These are phyloP conservation scores for Fusarium nanum DNA, from an alignment of 2,329 filamentous ascomycete species.

Conservation along the genomic window DNA sequence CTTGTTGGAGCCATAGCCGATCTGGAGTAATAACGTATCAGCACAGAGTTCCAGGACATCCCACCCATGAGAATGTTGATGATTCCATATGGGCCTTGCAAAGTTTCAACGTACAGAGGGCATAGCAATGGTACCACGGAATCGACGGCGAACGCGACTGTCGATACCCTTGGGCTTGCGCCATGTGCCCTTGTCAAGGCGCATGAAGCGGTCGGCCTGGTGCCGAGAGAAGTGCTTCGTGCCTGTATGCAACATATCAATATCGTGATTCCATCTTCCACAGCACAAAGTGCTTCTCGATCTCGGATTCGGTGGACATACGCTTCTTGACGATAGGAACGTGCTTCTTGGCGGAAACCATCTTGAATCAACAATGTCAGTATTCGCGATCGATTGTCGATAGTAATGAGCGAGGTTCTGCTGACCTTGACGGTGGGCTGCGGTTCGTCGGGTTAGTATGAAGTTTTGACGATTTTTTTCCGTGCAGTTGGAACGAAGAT, in stretches of 20 bases:
- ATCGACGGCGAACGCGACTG: constrained; percentile 95
- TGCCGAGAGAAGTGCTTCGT: constrained; percentile 96
- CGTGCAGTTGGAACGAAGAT: neutral
- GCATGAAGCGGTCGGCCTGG: constrained; percentile 97
- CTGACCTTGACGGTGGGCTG: constrained; percentile 59
- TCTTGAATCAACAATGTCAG: constrained; percentile 66
- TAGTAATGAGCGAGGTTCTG: constrained; percentile 26
- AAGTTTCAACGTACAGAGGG: constrained; percentile 82
- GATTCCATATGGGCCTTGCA: constrained; percentile 8
- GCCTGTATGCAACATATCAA: constrained; percentile 67
- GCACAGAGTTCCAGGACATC: constrained; percentile 1
- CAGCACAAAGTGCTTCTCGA: constrained; percentile 26
- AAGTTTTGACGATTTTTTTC: constrained; percentile 7
- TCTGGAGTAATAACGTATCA: constrained; percentile 66
- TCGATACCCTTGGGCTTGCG: constrained; percentile 99
- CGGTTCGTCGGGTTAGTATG: constrained; percentile 48
- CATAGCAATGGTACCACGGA: constrained; percentile 96
- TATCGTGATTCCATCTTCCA: constrained; percentile 36
- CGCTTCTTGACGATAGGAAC: constrained; percentile 99
- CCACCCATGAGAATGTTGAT: neutral
- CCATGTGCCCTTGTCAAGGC: constrained; percentile 85
- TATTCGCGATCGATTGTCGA: constrained; percentile 23
- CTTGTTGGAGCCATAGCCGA: constrained; percentile 99
- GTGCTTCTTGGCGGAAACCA: constrained; percentile 99
- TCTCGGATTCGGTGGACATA: constrained; percentile 68